These are phyloP conservation scores for Cladophialophora exuberans DNA, from an alignment of 2,329 filamentous ascomycete genomes.

Conservation along the genomic window DNA sequence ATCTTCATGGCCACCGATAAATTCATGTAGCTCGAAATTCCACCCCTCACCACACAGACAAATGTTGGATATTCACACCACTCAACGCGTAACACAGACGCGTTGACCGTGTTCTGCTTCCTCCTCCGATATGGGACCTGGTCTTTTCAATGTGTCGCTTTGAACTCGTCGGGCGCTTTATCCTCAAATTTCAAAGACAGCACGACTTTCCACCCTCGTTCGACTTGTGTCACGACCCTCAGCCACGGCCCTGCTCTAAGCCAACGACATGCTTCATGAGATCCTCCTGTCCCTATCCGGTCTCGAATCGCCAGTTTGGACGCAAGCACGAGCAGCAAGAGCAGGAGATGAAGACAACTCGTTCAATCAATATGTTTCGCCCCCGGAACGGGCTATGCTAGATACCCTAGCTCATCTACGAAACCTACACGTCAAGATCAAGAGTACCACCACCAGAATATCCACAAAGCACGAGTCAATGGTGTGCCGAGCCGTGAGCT, in stretches of 20 bases:
- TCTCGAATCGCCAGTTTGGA: constrained; percentile 79
- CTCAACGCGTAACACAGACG: constrained; percentile 4
- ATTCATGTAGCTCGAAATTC: too few relatives aligned
- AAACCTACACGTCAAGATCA: constrained; percentile 73
- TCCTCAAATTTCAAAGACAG: constrained; percentile 47
- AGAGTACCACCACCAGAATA: constrained; percentile 67
- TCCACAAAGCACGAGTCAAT: constrained; percentile 73
- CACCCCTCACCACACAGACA: too few relatives aligned
- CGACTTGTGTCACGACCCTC: constrained; percentile 19
- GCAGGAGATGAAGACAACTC: constrained; percentile 52
- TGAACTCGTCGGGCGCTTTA: constrained; percentile 47
- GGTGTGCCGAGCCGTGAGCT: constrained; percentile 85
- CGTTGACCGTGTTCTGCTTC: constrained; percentile 16
- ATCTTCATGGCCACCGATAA: too few relatives aligned
- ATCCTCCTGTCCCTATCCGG: constrained; percentile 95
- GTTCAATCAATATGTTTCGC: constrained; percentile 62
- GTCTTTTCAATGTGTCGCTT: constrained; percentile 49
- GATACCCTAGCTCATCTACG: constrained; percentile 76
- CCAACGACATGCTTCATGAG: constrained; percentile 88
- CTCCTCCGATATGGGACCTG: constrained; percentile 12
- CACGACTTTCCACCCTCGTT: constrained; percentile 20
- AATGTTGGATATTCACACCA: not conserved
- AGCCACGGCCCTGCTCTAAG: constrained; percentile 10
- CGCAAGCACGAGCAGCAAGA: constrained; percentile 48
- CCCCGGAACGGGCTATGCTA: constrained; percentile 81